A percentile compares a stretch with the other conserved stretches of the same genome.
These are phyloP conservation scores for Solanum chilense DNA, from an alignment of 257 asterid species.

Conservation along the genomic window DNA sequence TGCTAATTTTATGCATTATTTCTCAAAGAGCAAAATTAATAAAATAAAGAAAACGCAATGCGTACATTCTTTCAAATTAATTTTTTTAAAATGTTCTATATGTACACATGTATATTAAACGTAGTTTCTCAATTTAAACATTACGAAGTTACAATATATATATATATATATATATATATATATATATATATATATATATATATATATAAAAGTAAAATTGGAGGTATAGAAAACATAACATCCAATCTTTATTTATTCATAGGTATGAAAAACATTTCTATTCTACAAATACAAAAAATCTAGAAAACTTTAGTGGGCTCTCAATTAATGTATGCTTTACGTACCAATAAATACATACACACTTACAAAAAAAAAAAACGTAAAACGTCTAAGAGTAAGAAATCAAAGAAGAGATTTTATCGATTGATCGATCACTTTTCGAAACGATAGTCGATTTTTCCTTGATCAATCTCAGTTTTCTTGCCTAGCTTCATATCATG, in stretches of 20 bases:
- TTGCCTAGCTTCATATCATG: slow-evolving; percentile 24
- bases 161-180: too few relatives aligned
- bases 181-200: too few relatives aligned
- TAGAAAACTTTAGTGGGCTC: not conserved
- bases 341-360: not conserved
- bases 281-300: not conserved
- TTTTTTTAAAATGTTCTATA: not conserved
- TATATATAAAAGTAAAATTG: not conserved
- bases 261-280: not conserved
- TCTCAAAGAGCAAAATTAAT: too few relatives aligned
- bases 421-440: not conserved
- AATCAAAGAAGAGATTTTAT: not conserved
- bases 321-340: not conserved
- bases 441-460: not conserved
- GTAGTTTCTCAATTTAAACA: not conserved
- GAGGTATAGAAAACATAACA: not conserved
- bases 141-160: not conserved
- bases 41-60: too few relatives aligned
- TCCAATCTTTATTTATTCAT: not conserved
- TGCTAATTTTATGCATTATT: not conserved
- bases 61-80: not conserved
- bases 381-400: not conserved
- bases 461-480: slow-evolving; percentile 16
- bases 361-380: not conserved
- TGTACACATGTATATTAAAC: not conserved